Evolutionary conservation across 768 basidiomycete species (phyloP), one percentile per base, ranked within the genome.

Genomic region (Naganishia kalamii): DNA sequence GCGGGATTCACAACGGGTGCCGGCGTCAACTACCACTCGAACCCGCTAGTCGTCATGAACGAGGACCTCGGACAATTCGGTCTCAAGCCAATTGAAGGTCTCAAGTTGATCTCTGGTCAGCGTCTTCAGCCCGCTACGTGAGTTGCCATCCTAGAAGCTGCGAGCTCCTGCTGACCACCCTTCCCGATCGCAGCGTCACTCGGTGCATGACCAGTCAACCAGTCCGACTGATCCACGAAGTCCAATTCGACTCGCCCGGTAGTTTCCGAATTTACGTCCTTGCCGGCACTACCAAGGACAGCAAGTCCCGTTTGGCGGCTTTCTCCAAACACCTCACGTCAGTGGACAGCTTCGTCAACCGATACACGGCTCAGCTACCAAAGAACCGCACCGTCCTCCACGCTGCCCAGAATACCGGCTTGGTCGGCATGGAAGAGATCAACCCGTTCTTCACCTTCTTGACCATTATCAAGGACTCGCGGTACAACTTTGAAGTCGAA

Each of bases 251-350:
- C 43, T 46, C 63, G 1, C 67, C 67, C n/a, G 67, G 67, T 25
- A 49, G 67, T 35, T 68, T 68, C 67, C 54, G 67, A 44, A 64
- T 68, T 49, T 68, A 68, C 59, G 67, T 68, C 2, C 49, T 68
- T 27, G 57, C 67, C 4, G 67, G 67, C 23, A 52, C 51, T 19
- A 40, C 63, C 21, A 47, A 41, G 32, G 49, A 68, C 2, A 59
- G 33, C 48, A 30, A 41, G n/a, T 10, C 33, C 35, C 52, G 57
- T 29, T 43, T 68, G 1, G 44, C 32, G 11, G 41, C 41, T 23
- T 54, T 68, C 30, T 65, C 67, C 0, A 29, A 33, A 30, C 65
- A 68, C 49, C 60, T 68, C 25, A 44, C 67, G 15, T 68, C 67
- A 29, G 37, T 47, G 1, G 25, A 32, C 12, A 54, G 49, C 44